A percentile compares a stretch with the other conserved stretches of the same genome.
Evolutionary conservation across 1,284 basidiomycete genomes (phyloP).

Genomic region (Hemileia vastatrix): DNA sequence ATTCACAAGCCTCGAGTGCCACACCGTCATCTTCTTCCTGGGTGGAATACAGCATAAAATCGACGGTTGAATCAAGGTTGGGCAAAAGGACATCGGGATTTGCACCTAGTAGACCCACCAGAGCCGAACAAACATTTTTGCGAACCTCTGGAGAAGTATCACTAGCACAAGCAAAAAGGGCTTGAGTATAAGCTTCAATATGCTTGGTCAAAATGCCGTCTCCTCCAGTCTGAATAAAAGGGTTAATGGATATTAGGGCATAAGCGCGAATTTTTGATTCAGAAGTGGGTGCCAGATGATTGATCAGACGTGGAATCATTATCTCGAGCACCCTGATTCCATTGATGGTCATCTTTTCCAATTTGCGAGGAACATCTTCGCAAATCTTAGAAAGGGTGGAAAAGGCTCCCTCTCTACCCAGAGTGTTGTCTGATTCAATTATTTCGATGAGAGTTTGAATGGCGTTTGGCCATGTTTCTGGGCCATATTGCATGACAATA

Average conservation of each 20-base stretch:
- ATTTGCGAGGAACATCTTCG: conserved; percentile 89
- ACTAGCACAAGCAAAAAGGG: conserved; percentile 85
- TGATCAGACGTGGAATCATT: conserved; percentile 89
- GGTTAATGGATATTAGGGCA: conserved; percentile 85
- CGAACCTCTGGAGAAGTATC: conserved; percentile 88
- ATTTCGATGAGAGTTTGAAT: conserved; percentile 68
- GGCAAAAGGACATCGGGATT: conserved; percentile 94
- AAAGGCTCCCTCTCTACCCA: conserved; percentile 67
- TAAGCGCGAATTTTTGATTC: conserved; percentile 76
- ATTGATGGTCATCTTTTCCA: conserved; percentile 75
- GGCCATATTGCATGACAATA: conserved; percentile 61
- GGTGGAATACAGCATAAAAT: conserved; percentile 98
- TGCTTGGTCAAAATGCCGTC: conserved; percentile 75
- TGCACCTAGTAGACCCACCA: conserved; percentile 82
- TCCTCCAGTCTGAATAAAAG: conserved; percentile 69
- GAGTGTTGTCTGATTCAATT: conserved; percentile 58
- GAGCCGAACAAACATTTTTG: conserved; percentile 88
- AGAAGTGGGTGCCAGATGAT: conserved; percentile 69
- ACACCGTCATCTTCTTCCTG: conserved; percentile 93
- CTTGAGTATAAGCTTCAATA: conserved; percentile 84
- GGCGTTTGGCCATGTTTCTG: conserved; percentile 85
- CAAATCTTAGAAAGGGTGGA: conserved; percentile 89
- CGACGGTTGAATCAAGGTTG: conserved; percentile 87
- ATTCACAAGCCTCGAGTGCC: conserved; percentile 94
- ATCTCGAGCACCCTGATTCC: conserved; percentile 78